Conservation (phyloP, 2,329 filamentous ascomycete species). For the Fusarium stilboides region DNA sequence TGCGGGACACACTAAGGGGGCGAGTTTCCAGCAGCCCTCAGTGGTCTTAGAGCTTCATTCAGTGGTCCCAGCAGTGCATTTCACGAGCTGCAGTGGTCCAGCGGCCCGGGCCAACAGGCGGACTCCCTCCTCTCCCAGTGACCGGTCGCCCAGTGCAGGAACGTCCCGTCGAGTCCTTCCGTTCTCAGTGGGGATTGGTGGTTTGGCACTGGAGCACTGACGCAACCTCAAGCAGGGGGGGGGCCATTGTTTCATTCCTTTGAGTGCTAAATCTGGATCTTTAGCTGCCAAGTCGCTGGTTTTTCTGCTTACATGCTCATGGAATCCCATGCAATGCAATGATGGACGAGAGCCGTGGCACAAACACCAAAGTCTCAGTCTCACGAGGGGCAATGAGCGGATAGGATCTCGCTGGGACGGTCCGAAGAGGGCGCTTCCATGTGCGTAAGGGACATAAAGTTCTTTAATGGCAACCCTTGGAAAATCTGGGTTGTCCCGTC, state of each 20-base stretch:
- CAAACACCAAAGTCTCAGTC: conserved; percentile 21
- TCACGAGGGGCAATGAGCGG: conserved; percentile 13
- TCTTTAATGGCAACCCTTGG: conserved; percentile 26
- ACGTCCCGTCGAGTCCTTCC: conserved; percentile 27
- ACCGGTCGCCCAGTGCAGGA: conserved; percentile 32
- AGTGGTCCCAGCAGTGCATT: conserved; percentile 44
- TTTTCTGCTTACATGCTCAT: conserved; percentile 19
- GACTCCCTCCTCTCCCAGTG: conserved; percentile 3
- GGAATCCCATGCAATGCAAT: conserved; percentile 30
- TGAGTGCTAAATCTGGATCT: conserved; percentile 26
- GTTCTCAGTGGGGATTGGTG: conserved; percentile 32
- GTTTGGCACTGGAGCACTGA: conserved; percentile 41
- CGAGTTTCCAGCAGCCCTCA: conserved; percentile 41
- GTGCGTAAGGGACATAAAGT: conserved; percentile 34
- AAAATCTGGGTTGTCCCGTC: conserved; percentile 16
- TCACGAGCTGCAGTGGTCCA: conserved; percentile 44
- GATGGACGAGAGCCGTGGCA: conserved; percentile 23
- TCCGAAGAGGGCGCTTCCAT: conserved; percentile 26
- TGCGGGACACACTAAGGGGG: conserved; percentile 35
- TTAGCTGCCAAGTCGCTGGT: conserved; percentile 18
- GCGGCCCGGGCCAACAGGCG: conserved; percentile 32
- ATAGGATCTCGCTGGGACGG: conserved; percentile 22
- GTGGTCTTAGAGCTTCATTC: conserved; percentile 30
- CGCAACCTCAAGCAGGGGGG: conserved; percentile 31
- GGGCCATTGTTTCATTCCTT: conserved; percentile 14